Percentiles rank a stretch among this genome's conserved stretches.
Evolutionary conservation across 2,329 filamentous ascomycete genomes (phyloP).

Genomic region (Phaeomoniella chlamydospora): DNA sequence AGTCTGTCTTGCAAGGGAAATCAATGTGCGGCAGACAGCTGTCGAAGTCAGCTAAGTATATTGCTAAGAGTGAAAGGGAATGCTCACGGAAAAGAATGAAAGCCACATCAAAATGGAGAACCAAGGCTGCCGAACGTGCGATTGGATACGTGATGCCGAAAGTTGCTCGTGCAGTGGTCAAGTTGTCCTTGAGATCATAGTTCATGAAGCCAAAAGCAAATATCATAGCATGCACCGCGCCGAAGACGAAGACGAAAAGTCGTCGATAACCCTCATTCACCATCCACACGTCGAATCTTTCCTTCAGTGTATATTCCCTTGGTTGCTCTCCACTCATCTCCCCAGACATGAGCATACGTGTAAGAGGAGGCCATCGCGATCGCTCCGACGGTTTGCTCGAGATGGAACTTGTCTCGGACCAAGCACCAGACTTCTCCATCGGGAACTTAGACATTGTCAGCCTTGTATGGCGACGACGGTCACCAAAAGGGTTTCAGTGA

Average conservation of each 20-base stretch:
- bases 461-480: not conserved
- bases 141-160: slow-evolving; percentile 68
- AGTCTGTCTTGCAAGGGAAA: slow-evolving; percentile 66
- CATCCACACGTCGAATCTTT: slow-evolving; percentile 77
- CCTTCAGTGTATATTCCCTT: slow-evolving; percentile 50
- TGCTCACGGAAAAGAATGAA: slow-evolving; percentile 52
- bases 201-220: slow-evolving; percentile 71
- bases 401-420: slow-evolving; percentile 10
- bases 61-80: too few relatives aligned
- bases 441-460: slow-evolving; percentile 4
- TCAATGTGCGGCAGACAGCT: slow-evolving; percentile 67
- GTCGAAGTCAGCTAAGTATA: slow-evolving; percentile 3
- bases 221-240: slow-evolving; percentile 58
- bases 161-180: slow-evolving; percentile 47
- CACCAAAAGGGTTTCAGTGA: too few relatives aligned
- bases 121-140: slow-evolving; percentile 59
- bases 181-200: slow-evolving; percentile 61
- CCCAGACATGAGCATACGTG: slow-evolving; percentile 68
- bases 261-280: slow-evolving; percentile 73
- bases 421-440: slow-evolving; percentile 11
- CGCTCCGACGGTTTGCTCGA: slow-evolving; percentile 42
- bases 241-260: slow-evolving; percentile 68
- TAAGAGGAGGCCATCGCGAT: slow-evolving; percentile 69
- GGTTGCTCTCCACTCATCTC: slow-evolving; percentile 65
- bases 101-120: slow-evolving; percentile 69